Percentiles rank a stretch among this genome's conserved stretches.
Conservation (phyloP, 257 asterid genomes). For the Solanum ahanhuiri region DNA sequence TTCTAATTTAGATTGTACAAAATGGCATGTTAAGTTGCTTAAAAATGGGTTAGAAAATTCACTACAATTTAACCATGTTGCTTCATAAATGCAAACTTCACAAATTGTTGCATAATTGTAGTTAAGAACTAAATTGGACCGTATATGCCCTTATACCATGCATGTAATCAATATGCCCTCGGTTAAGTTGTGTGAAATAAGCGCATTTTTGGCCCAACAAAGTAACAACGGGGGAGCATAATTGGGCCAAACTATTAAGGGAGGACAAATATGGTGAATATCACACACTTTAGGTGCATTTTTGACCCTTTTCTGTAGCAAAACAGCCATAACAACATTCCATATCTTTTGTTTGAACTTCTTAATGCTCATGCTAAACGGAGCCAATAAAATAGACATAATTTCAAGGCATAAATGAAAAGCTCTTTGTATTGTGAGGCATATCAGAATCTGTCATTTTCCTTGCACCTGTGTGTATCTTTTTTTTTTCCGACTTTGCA, state of each 20-base stretch:
- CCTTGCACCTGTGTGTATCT: not conserved
- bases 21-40: not conserved
- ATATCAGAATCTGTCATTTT: not conserved
- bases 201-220: not conserved
- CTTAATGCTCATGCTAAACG: not conserved
- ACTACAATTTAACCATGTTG: not conserved
- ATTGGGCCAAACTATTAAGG: not conserved
- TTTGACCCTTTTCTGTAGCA: not conserved
- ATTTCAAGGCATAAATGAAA: not conserved
- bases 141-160: not conserved
- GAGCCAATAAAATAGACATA: not conserved
- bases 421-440: not conserved
- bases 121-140: not conserved
- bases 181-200: not conserved
- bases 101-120: not conserved
- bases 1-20: not conserved
- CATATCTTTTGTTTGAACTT: not conserved
- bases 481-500: not conserved
- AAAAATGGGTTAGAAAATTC: not conserved
- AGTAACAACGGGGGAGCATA: not conserved
- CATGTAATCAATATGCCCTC: not conserved
- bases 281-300: not conserved
- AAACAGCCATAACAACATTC: not conserved
- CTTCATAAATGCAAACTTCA: not conserved
- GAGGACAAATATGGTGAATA: not conserved